Evolutionary conservation across 2,329 filamentous ascomycete genomes (phyloP), one percentile per base, ranked within the genome.

Genomic region (Pyrenochaeta sp.): DNA sequence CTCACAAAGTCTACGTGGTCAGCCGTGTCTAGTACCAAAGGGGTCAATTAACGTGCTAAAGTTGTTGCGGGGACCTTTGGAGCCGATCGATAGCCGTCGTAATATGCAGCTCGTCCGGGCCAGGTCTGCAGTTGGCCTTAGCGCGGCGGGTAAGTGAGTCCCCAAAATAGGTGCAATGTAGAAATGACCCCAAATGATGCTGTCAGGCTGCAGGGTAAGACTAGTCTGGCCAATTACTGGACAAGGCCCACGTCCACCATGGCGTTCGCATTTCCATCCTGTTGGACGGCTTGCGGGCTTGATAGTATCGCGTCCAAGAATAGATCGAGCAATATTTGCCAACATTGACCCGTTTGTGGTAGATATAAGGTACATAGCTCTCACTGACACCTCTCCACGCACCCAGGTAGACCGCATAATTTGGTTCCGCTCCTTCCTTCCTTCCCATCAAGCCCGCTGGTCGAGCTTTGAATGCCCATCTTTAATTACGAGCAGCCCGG

Each of bases 391-490:
- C 51, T 60, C 60, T 64, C 71, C 64, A 55, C 53, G 64, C 62
- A 64, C 60, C 12, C 54, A 71, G 69, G 63, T 69, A 75, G 70
- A 75, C 71, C 76, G 74, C 77, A 76, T 80, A 81, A 81, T 81
- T 81, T 79, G 75, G 74, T 75, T 67, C 66, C 60, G 58, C 64
- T 68, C 60, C 67, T 71, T 73, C 69, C 70, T 74, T 70, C 69
- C 70, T 74, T 70, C 66, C 68, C 64, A 67, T 69, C 71, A 75
- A 74, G 77, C 76, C 75, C 74, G 79, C 79, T 75, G 78, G 79
- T 75, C 78, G 79, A 77, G 76, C 78, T 79, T 76, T 71, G 72
- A 67, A 74, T 77, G 79, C 76, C 77, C 67, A 77, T 79, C 76
- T 77, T 76, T 76, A 75, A 76, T 75, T 75, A 74, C 69, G 69